Base-by-base conservation (phyloP, 2,329 filamentous ascomycete genomes). In the Xylaria sp. region DNA sequence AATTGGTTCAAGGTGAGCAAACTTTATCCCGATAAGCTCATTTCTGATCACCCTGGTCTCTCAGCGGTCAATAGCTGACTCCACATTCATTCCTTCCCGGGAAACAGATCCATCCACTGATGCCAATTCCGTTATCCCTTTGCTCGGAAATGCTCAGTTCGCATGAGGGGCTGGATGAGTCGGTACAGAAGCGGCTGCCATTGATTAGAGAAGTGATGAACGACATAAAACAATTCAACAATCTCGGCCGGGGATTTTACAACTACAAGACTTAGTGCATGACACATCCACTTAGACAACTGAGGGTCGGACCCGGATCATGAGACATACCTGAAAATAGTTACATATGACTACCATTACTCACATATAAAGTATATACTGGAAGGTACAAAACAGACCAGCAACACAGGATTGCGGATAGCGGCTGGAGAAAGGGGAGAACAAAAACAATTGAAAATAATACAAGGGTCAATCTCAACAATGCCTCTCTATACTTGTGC, bases 1-100 rank as follows among this genome's bases (percentile, higher is more conserved):
- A 59, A 59, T 28, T 59, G 57, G 57, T 59, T 59, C 21, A 59
- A 59, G 31, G 57, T 59, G 9, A 19, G 57, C 45, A 23, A 21
- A 25, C 3, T 9, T 21, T 6, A 35, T 35, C 7, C 17, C 12
- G 21, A 25, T 15, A 17, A 12, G 17, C 33, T n/a, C 28, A 31
- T 31, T 14, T 38, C 21, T 38, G n/a, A n/a, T 37, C 14, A 38
- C 28, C 23, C 21, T 31, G 5, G 5, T 31, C 9, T 4, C 28
- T 31, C 4, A 5, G 31, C 17, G 53, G 19, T 25, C 15, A 43
- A 11, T 23, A 17, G 17, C 47, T 58, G 6, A 58, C 46, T 31
- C 37, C 21, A 19, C 38, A 1, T n/a, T 9, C 37, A 11, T 19
- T 21, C 9, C 21, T 17, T 5, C 7, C 14, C 7, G 11, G 15